Conservation (phyloP, 768 basidiomycete genomes). For the Termitomyces titanicus region DNA sequence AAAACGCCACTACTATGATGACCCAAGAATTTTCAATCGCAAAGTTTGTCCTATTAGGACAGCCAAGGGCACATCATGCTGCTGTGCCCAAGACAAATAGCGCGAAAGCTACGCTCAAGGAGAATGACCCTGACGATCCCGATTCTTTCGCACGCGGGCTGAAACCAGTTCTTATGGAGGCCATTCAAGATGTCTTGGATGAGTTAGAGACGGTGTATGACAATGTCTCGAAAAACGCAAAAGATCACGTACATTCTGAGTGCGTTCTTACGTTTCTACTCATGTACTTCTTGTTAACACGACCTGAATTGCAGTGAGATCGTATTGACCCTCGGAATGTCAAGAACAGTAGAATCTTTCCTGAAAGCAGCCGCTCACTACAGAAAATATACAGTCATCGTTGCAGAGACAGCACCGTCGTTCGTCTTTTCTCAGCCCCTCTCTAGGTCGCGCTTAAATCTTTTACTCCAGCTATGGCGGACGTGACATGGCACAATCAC, state of each 20-base stretch:
- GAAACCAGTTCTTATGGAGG: conserved; percentile 95
- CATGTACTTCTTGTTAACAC: background rate
- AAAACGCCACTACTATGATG: conserved; percentile 32
- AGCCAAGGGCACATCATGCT: conserved; percentile 52
- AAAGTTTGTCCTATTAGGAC: conserved; percentile 79
- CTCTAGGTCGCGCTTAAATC: conserved; percentile 4
- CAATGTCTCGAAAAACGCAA: conserved; percentile 89
- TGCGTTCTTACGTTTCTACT: conserved; percentile 35
- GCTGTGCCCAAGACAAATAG: conserved; percentile 40
- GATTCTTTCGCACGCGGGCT: conserved; percentile 74
- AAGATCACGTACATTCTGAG: conserved; percentile 99
- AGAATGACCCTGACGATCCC: conserved; percentile 72
- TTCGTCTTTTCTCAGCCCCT: conserved; percentile 36
- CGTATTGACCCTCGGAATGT: conserved; percentile 91
- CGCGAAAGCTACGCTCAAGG: conserved; percentile 53
- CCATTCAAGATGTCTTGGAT: conserved; percentile 93
- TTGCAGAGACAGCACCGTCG: conserved; percentile 94
- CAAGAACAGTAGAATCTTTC: conserved; percentile 91
- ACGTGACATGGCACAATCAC: conserved; percentile 75
- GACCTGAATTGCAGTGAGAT: conserved; percentile 66
- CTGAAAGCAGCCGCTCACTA: conserved; percentile 86
- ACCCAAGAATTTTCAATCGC: conserved; percentile 63
- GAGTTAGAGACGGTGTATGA: conserved; percentile 96
- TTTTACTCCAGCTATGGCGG: conserved; percentile 65
- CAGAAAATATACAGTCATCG: conserved; percentile 93